phyloP scores from a whole-genome alignment of 2,329 filamentous ascomycete genomes.

The Penicillium sp. region DNA sequence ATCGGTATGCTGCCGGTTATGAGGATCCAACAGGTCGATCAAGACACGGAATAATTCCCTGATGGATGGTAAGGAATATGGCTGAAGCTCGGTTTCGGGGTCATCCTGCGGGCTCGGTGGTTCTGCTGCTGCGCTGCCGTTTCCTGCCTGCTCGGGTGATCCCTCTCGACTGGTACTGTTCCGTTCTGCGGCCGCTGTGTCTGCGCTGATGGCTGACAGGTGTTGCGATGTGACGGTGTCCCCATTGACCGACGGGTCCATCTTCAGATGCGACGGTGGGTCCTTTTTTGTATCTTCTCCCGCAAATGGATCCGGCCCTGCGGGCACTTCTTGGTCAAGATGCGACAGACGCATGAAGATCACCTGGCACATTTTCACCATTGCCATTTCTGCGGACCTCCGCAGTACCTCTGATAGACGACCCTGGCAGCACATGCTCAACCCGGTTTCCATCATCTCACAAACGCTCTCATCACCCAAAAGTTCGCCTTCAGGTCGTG shows the following conservation, averaged over 20 bases:
- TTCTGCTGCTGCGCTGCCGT: slow-evolving; percentile 31
- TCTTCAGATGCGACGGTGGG: slow-evolving; percentile 73
- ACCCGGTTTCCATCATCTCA: slow-evolving; percentile 97
- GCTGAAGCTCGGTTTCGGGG: slow-evolving; percentile 62
- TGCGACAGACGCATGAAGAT: slow-evolving; percentile 93
- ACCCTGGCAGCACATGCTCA: slow-evolving; percentile 95
- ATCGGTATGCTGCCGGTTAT: slow-evolving; percentile 89
- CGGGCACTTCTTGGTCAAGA: slow-evolving; percentile 71
- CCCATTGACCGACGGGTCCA: slow-evolving; percentile 73
- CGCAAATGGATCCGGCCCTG: slow-evolving; percentile 64
- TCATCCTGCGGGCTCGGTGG: slow-evolving; percentile 44
- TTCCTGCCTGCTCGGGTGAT: slow-evolving; percentile 32
- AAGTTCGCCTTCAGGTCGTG: slow-evolving; percentile 84
- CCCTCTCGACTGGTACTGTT: slow-evolving; percentile 35
- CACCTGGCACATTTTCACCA: slow-evolving; percentile 99
- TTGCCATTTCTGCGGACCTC: slow-evolving; percentile 88
- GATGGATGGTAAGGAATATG: slow-evolving; percentile 92
- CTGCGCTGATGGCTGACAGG: slow-evolving; percentile 40
- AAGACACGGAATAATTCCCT: slow-evolving; percentile 90
- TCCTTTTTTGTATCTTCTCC: slow-evolving; percentile 51
- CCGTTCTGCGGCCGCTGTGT: slow-evolving; percentile 35
- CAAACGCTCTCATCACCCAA: slow-evolving; percentile 98
- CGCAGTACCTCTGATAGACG: slow-evolving; percentile 87
- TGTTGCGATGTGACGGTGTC: slow-evolving; percentile 58
- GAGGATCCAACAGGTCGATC: slow-evolving; percentile 88